These are phyloP conservation scores for Carex kokanica DNA, from an alignment of 176 grass and related monocot species.

Conservation along the genomic window DNA sequence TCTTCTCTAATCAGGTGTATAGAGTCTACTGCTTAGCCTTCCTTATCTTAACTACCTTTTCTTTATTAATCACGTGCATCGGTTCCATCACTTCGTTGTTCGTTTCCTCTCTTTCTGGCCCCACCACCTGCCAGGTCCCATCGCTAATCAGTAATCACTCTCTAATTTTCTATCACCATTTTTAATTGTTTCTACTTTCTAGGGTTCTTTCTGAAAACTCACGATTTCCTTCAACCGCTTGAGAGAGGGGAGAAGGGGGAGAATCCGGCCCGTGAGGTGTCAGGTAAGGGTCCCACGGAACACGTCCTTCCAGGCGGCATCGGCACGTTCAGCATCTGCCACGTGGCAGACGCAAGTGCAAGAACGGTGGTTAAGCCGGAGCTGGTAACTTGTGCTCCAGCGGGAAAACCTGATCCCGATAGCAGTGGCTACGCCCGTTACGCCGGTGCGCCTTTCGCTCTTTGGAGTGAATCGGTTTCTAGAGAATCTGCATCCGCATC, in stretches of 20 bases:
- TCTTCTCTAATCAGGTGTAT: neutral
- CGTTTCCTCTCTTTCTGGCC: neutral
- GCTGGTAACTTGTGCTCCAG: slow-evolving; percentile 13
- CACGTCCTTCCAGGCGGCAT: slow-evolving; percentile 51
- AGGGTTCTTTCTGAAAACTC: slow-evolving; percentile 68
- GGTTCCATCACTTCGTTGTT: slow-evolving; percentile 18
- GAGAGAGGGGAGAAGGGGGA: slow-evolving; percentile 33
- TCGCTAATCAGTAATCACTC: neutral
- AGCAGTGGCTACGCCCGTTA: slow-evolving; percentile 17
- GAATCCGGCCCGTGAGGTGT: neutral
- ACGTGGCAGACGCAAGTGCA: slow-evolving; percentile 29
- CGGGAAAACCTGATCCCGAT: slow-evolving; percentile 28
- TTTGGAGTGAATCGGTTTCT: slow-evolving; percentile 46
- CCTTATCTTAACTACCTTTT: slow-evolving; percentile 22
- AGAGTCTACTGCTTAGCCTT: slow-evolving; percentile 11
- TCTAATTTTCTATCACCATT: neutral
- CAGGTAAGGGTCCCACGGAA: slow-evolving; percentile 31
- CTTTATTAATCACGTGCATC: slow-evolving; percentile 29
- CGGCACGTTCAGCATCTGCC: slow-evolving; percentile 63
- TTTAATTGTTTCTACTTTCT: neutral
- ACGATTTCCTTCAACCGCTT: slow-evolving; percentile 69
- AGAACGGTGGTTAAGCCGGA: slow-evolving; percentile 30
- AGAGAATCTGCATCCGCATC: slow-evolving; percentile 24
- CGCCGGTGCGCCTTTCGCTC: slow-evolving; percentile 44
- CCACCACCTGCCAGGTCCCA: slow-evolving; percentile 27